phyloP scores from a whole-genome alignment of 768 basidiomycete species.

The Russula sp. region DNA sequence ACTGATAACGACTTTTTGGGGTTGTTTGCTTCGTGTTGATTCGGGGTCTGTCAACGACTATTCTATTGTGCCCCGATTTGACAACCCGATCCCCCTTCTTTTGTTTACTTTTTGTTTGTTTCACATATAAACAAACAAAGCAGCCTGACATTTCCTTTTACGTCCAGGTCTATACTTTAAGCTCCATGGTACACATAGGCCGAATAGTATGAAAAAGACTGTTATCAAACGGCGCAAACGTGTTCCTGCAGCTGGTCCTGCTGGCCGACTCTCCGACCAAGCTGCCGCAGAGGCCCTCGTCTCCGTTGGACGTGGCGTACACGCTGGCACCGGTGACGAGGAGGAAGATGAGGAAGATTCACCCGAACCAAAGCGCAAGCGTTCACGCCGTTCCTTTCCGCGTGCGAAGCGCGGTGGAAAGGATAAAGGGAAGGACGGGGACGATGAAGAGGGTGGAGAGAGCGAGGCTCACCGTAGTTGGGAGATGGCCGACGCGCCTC shows the following conservation, averaged over 20 bases:
- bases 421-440: constrained; percentile 29
- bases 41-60: not conserved
- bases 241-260: constrained; percentile 74
- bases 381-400: constrained; percentile 35
- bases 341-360: constrained; percentile 38
- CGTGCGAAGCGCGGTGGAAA: constrained; percentile 25
- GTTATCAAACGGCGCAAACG: constrained; percentile 98
- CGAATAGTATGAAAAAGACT: constrained; percentile 98
- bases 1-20: constrained; percentile 28
- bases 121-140: not conserved
- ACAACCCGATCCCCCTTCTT: too few relatives aligned
- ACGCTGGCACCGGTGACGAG: constrained; percentile 40
- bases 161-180: constrained; percentile 91
- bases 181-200: constrained; percentile 93
- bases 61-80: not conserved
- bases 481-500: constrained; percentile 16
- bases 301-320: constrained; percentile 59
- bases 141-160: constrained; percentile 24
- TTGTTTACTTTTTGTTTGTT: not conserved
- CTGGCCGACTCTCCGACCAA: constrained; percentile 65
- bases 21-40: constrained; percentile 9
- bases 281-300: constrained; percentile 87
- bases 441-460: constrained; percentile 24
- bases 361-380: constrained; percentile 50
- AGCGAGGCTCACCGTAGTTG: constrained; percentile 19